A percentile compares a stretch with the other conserved stretches of the same genome.
These are phyloP conservation scores for Penicillium tannophilum DNA, from an alignment of 495 filamentous ascomycete species.

Conservation along the genomic window DNA sequence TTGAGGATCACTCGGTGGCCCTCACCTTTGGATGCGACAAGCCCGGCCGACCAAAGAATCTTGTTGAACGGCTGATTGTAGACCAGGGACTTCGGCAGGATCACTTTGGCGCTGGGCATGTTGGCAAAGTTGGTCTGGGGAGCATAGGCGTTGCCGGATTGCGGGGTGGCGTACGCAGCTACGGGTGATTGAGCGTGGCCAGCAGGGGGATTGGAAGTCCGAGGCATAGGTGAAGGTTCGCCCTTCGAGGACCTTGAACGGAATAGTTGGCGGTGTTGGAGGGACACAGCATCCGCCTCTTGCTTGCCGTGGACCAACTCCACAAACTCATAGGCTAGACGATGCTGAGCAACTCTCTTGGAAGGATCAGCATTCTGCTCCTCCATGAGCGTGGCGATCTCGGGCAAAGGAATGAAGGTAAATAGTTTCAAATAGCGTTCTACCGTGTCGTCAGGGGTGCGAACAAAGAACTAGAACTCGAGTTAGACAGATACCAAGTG, in stretches of 20 bases:
- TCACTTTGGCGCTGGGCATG: constrained; percentile 54
- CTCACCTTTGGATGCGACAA: constrained; percentile 64
- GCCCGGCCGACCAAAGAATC: constrained; percentile 67
- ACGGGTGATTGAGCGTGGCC: constrained; percentile 25
- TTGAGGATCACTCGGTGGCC: constrained; percentile 63
- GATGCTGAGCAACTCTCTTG: constrained; percentile 76
- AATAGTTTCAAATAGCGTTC: constrained; percentile 84
- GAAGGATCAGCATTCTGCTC: constrained; percentile 66
- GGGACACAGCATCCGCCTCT: constrained; percentile 56
- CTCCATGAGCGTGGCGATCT: constrained; percentile 65
- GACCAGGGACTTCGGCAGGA: constrained; percentile 68
- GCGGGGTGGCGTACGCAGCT: constrained; percentile 32
- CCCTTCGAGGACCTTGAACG: constrained; percentile 41
- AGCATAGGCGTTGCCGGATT: constrained; percentile 45
- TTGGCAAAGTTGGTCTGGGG: constrained; percentile 50
- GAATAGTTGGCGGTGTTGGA: constrained; percentile 63
- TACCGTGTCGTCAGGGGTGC: constrained; percentile 78
- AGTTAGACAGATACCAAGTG: constrained; percentile 21
- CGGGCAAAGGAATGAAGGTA: constrained; percentile 75
- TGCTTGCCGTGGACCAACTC: constrained; percentile 71
- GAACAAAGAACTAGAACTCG: constrained; percentile 70
- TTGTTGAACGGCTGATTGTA: constrained; percentile 60
- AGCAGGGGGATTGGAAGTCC: constrained; percentile 22
- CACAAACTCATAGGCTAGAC: constrained; percentile 77
- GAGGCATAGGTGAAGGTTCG: constrained; percentile 43